phyloP scores from a whole-genome alignment of 805 yeast species.

The Metschnikowia similis region DNA sequence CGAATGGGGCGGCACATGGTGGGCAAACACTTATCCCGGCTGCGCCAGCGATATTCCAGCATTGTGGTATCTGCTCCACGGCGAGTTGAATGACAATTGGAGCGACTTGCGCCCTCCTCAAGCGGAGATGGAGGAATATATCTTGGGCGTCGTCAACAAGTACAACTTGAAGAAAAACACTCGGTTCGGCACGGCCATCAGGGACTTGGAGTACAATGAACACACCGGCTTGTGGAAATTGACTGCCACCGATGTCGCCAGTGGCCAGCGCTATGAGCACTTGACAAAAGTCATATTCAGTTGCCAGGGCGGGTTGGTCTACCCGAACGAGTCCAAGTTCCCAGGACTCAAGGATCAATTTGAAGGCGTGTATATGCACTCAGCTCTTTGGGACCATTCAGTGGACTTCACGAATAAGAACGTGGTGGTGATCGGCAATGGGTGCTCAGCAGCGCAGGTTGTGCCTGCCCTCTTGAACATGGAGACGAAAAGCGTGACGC shows the following conservation, averaged over 20 bases:
- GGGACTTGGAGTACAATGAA: constrained; percentile 21
- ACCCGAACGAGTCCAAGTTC: constrained; percentile 27
- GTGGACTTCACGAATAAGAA: constrained; percentile 31
- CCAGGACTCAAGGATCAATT: constrained; percentile 33
- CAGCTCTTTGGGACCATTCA: constrained; percentile 35
- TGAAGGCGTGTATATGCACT: constrained; percentile 38
- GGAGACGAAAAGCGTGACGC: constrained; percentile 26
- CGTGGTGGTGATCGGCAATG: constrained; percentile 39
- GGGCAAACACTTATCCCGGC: constrained; percentile 43
- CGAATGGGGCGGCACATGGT: constrained; percentile 43
- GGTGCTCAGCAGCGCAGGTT: constrained; percentile 41
- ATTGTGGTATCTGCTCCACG: constrained; percentile 34
- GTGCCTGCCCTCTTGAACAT: constrained; percentile 32
- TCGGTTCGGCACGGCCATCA: constrained; percentile 22
- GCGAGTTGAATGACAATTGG: constrained; percentile 35
- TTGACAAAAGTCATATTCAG: constrained; percentile 23
- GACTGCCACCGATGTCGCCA: constrained; percentile 20
- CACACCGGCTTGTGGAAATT: constrained; percentile 26
- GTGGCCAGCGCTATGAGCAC: constrained; percentile 32
- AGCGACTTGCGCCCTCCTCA: constrained; percentile 38
- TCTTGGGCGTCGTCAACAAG: constrained; percentile 28
- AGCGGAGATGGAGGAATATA: constrained; percentile 40
- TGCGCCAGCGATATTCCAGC: constrained; percentile 45
- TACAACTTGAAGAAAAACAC: constrained; percentile 22
- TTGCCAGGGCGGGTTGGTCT: constrained; percentile 36